phyloP scores from a whole-genome alignment of 495 filamentous ascomycete species.

The Copromyces sp. region DNA sequence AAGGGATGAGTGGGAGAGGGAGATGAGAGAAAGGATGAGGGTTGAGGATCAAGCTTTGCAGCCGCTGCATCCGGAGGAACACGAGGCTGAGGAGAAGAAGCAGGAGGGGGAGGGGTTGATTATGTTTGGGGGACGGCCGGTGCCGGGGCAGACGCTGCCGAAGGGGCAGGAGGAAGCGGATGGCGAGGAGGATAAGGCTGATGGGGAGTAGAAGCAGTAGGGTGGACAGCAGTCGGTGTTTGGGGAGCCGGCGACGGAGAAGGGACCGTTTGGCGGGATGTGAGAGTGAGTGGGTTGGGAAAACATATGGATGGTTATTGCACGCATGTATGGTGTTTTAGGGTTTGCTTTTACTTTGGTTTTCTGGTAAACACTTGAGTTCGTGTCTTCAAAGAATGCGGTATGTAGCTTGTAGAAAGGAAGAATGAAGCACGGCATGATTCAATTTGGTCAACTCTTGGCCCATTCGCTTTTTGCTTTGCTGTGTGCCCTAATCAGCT shows the following conservation, averaged over 20 bases:
- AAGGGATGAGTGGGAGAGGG: constrained; percentile 6
- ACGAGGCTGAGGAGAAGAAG: neutral
- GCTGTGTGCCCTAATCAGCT: too few relatives aligned
- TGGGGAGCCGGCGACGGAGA: neutral
- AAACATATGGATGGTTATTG: neutral
- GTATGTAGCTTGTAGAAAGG: too few relatives aligned
- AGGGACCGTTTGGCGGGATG: neutral
- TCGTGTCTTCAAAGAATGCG: too few relatives aligned
- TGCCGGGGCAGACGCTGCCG: neutral
- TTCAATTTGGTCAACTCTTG: too few relatives aligned
- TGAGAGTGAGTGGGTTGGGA: neutral
- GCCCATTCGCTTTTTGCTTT: too few relatives aligned
- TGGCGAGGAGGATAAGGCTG: neutral
- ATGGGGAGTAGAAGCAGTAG: neutral
- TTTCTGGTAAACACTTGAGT: too few relatives aligned
- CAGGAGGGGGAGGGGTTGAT: neutral
- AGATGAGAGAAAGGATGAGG: constrained; percentile 12
- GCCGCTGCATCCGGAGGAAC: neutral
- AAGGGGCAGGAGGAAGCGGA: neutral
- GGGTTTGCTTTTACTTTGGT: neutral
- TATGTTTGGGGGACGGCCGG: neutral
- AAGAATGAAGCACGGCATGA: too few relatives aligned
- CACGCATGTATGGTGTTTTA: neutral
- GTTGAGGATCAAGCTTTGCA: constrained; percentile 1
- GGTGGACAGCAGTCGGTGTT: neutral